phyloP scores from a whole-genome alignment of 164 flowering plant species.

The Magnolia kwangsiensis region DNA sequence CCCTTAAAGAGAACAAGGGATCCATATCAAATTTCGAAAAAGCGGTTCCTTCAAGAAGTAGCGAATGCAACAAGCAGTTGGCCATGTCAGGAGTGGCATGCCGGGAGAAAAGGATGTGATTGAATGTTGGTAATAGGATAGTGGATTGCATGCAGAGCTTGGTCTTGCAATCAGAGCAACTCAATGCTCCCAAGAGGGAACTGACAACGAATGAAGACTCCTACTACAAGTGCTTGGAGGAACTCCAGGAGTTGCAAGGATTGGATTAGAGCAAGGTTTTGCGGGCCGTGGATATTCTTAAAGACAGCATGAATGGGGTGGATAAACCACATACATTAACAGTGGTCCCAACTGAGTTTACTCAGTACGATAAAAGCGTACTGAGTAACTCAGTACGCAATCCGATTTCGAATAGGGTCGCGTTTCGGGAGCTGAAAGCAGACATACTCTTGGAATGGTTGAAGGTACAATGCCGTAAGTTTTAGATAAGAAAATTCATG shows the following conservation, averaged over 20 bases:
- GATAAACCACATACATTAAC: no score
- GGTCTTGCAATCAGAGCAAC: neutral
- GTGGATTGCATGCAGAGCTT: neutral
- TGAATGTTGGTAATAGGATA: neutral
- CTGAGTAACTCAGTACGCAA: no score
- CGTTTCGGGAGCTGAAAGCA: neutral
- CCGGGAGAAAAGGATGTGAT: neutral
- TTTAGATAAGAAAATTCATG: no score
- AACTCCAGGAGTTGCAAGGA: neutral
- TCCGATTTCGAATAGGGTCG: no score
- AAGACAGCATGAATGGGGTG: neutral
- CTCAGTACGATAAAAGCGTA: no score
- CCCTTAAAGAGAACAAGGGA: neutral
- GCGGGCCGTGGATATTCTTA: neutral
- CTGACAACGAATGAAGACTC: neutral
- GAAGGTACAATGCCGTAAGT: neutral
- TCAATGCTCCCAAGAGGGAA: neutral
- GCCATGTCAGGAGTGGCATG: neutral
- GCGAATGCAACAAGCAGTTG: neutral
- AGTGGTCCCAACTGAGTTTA: no score
- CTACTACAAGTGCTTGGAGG: neutral
- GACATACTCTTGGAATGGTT: neutral
- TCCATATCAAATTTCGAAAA: neutral
- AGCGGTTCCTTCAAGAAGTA: neutral
- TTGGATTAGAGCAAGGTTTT: neutral